These are phyloP conservation scores for Fraxinus sp. DNA, from an alignment of 305 asterid genomes.

Conservation along the genomic window DNA sequence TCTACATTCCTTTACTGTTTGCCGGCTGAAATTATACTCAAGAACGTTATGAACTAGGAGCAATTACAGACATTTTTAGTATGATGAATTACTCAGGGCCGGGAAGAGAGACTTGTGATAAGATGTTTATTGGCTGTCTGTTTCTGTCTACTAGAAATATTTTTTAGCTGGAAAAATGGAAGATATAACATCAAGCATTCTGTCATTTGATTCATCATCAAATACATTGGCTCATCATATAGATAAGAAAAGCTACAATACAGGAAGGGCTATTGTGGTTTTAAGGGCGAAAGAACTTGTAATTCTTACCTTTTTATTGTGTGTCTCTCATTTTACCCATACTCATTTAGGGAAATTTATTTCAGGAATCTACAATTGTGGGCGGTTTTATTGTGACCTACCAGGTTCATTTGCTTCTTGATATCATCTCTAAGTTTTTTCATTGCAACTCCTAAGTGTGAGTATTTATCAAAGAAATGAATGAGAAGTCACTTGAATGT, in stretches of 20 bases:
- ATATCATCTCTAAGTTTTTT: constrained; percentile 48
- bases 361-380: neutral
- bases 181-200: neutral
- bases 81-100: neutral
- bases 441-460: constrained; percentile 27
- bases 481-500: neutral
- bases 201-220: neutral
- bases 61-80: neutral
- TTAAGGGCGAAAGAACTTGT: neutral
- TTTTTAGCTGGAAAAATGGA: neutral
- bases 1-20: neutral
- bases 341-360: neutral
- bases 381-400: constrained; percentile 7
- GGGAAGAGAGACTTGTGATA: neutral
- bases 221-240: neutral
- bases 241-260: neutral
- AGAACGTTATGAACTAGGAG: neutral
- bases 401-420: constrained; percentile 41
- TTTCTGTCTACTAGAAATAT: neutral
- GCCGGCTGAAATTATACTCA: neutral
- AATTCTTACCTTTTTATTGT: neutral
- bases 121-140: neutral
- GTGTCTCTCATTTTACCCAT: neutral
- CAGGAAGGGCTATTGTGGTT: neutral
- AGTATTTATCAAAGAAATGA: neutral